phyloP scores from a whole-genome alignment of 2,329 filamentous ascomycete species.

The Hypoxylon sp. region DNA sequence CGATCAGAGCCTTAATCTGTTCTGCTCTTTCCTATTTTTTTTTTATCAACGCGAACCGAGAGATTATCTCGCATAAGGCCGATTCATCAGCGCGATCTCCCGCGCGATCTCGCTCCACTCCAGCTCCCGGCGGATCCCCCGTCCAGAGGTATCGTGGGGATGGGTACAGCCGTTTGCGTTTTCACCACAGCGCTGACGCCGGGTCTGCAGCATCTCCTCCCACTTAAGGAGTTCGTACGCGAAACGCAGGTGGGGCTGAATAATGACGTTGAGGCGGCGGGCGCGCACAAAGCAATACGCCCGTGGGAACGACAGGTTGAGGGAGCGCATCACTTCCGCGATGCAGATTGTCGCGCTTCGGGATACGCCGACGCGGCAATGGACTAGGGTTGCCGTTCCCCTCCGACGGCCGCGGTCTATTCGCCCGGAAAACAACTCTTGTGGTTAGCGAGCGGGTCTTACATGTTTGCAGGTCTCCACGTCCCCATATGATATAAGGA shows the following conservation, averaged over 20 bases:
- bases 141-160: slow-evolving; percentile 59
- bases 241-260: slow-evolving; percentile 95
- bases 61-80: slow-evolving; percentile 82
- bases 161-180: slow-evolving; percentile 38
- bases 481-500: background rate
- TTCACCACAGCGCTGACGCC: slow-evolving; percentile 55
- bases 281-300: slow-evolving; percentile 98
- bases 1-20: too few relatives aligned
- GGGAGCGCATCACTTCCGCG: slow-evolving; percentile 93
- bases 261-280: slow-evolving; percentile 94
- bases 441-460: slow-evolving; percentile 28
- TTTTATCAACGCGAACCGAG: background rate
- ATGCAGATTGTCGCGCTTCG: slow-evolving; percentile 98
- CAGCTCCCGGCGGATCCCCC: slow-evolving; percentile 77
- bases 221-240: slow-evolving; percentile 96
- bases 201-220: slow-evolving; percentile 81
- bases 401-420: slow-evolving; percentile 83
- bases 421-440: background rate
- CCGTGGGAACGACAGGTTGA: slow-evolving; percentile 86
- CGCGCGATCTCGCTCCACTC: slow-evolving; percentile 92
- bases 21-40: background rate
- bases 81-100: slow-evolving; percentile 96
- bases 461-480: background rate
- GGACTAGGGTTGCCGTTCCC: slow-evolving; percentile 89
- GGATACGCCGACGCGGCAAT: slow-evolving; percentile 96